Evolutionary conservation across 352 stramenopile species (phyloP).

Genomic region (Globisporangium viniferum): DNA sequence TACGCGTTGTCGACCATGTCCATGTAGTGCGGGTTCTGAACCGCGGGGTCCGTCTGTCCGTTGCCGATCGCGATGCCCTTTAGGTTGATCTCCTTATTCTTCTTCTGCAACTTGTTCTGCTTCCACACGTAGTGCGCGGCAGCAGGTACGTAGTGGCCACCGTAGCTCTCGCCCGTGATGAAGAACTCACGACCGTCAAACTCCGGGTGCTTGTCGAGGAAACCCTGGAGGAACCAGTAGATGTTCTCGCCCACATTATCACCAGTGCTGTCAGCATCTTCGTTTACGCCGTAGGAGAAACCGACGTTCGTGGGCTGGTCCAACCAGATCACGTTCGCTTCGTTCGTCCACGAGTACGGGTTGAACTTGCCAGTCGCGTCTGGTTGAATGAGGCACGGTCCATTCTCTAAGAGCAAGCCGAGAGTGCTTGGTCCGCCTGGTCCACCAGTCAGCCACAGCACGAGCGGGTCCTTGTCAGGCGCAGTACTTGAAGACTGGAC

Average conservation of each 20-base stretch:
- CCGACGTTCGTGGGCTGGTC: slow-evolving; percentile 17
- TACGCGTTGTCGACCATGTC: not conserved
- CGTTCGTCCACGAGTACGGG: slow-evolving; percentile 40
- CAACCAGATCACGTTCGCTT: slow-evolving; percentile 32
- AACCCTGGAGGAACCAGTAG: slow-evolving; percentile 56
- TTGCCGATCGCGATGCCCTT: slow-evolving; percentile 1
- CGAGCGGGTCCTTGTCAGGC: slow-evolving; percentile 38
- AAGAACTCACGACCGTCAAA: slow-evolving; percentile 41
- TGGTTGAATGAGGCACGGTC: slow-evolving; percentile 42
- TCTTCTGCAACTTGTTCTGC: not conserved
- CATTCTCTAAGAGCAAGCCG: slow-evolving; percentile 52
- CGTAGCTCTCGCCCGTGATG: slow-evolving; percentile 58
- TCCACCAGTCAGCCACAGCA: slow-evolving; percentile 62
- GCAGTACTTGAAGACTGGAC: slow-evolving; percentile 39
- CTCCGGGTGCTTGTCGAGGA: slow-evolving; percentile 43
- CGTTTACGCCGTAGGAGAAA: slow-evolving; percentile 35
- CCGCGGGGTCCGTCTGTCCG: not conserved
- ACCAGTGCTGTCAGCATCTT: slow-evolving; percentile 22
- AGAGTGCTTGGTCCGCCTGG: slow-evolving; percentile 35
- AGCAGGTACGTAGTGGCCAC: slow-evolving; percentile 48
- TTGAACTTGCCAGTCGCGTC: slow-evolving; percentile 38
- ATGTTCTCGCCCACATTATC: slow-evolving; percentile 43
- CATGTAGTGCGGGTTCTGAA: not conserved
- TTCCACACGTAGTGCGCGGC: slow-evolving; percentile 40
- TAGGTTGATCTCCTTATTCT: not conserved